Evolutionary conservation across 768 basidiomycete genomes (phyloP), one percentile per base, ranked within the genome.

Genomic region (Phaffia australis): DNA sequence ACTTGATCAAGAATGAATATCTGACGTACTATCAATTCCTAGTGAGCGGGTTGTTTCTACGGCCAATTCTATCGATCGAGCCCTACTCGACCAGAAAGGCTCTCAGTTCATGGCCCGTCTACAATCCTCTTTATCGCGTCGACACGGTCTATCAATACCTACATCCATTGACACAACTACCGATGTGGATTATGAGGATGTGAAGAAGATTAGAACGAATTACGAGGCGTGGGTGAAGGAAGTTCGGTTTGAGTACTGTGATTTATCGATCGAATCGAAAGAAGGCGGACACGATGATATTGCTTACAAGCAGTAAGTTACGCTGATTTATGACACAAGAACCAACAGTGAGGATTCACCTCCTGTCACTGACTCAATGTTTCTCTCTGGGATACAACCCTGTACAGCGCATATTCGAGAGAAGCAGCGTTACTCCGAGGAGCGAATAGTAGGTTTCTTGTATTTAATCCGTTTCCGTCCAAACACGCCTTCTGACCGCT

Each of bases 31-130:
- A 19, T 29, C 55, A 15, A 35, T 19, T 3, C 32, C 15, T 62
- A 79, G 78, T 77, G 82, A 84, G 61, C 86, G 89, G 56, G 92
- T 97, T 73, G 80, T 93, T 52, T 77, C 83, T 46, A 91, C 89
- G 11, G 87, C 88, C 8, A 81, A 81, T 65, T 87, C 86, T 6
- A 94, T 97, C 73, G 93, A 97, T 76, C 81, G 86, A 35, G 88
- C 90, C 18, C 78, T 97, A 66, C 82, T 83, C 63, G 89, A 94
- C 70, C 89, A 87, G 48, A 97, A 97, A 77, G 92, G 92, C 19
- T 50, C 56, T 46, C 62, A 56, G 14, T 69, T 69, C 21, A 63
- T 69, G 35, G 27, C 50, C 25, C 61, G 63, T 0, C 63, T 69
- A 18, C 67, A 69, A 50, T 35, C 56, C 3, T 63, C 67, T 14